phyloP scores from a whole-genome alignment of 306 rosid genomes.

The Quercus mongolica region DNA sequence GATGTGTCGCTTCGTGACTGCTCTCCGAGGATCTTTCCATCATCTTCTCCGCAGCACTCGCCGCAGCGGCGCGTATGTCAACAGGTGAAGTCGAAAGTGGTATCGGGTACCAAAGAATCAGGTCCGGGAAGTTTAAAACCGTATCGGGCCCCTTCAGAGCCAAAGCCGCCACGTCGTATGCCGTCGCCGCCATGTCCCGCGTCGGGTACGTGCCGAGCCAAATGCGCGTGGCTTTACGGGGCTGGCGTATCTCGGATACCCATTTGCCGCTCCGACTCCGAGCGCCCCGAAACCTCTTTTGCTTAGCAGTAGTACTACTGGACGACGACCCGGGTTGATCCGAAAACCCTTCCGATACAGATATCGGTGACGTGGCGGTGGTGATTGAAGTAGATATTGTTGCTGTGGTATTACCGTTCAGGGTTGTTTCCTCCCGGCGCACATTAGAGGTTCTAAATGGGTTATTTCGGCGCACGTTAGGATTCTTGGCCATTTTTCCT shows the following conservation, averaged over 20 bases:
- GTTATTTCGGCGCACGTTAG: too few species aligned
- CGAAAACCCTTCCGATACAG: constrained; percentile 10
- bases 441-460: too few species aligned
- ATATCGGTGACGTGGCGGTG: not conserved
- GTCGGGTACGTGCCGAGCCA: constrained; percentile 33
- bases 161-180: too few species aligned
- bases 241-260: constrained; percentile 97
- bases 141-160: too few species aligned
- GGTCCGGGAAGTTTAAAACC: too few species aligned
- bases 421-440: constrained; percentile 1
- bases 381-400: not conserved
- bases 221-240: constrained; percentile 79
- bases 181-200: too few species aligned
- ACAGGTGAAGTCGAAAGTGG: not conserved
- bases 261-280: constrained; percentile 82
- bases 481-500: too few species aligned
- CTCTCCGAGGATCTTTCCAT: too few species aligned
- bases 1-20: not conserved
- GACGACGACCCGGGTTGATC: not conserved
- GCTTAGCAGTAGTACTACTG: not conserved
- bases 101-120: not conserved
- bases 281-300: constrained; percentile 55
- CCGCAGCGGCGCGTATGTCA: not conserved
- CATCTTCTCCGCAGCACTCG: too few species aligned
- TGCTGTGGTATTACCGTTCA: not conserved